Evolutionary conservation across 257 asterid species (phyloP), one percentile per base, ranked within the genome.

Genomic region (Capsicum baccatum): DNA sequence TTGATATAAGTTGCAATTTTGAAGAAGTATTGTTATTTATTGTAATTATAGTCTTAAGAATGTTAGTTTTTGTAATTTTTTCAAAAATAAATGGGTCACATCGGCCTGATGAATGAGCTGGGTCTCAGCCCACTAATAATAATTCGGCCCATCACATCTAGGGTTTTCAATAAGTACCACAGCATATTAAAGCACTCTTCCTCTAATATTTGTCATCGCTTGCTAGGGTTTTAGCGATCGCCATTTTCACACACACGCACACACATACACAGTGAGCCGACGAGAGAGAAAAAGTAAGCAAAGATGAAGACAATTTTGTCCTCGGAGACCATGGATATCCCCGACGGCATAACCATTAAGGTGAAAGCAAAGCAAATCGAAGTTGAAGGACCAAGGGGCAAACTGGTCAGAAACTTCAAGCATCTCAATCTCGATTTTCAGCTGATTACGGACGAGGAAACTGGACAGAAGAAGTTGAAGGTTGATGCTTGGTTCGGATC

Each of bases 221-320:
- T 78, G 64, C 64, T 78, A 78, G 81, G 81, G 81, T 78, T 78
- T 78, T 78, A 78, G 81, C 64, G 64, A 78, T 54, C 81, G 9
- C 81, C 81, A 78, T 54, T 21, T 54, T 78, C 64, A 54, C 81
- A 50, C 81, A 50, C 26, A 26, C 26, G 26, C 42, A 70, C 44
- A 0, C 71, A 64, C 50, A 50, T 19, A 11, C 14, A 1, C 62
- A 19, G 62, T 37, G 50, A 3, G 50, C 44, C 44, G 44, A 2
- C 44, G 44, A 39, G 71, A 26, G 50, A 50, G 47, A 76, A 47
- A 13, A 54, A 26, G 15, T 54, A 3, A 54, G 60, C 1, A 42
- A 78, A 54, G 64, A 78, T 78, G 81, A 78, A 78, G 81, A 78
- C 81, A 6, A 78, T 78, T 13, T 63, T 78, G 9, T 78, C 81